These are phyloP conservation scores for Stephanodiscus triporus DNA, from an alignment of 108 stramenopile species.

Conservation along the genomic window DNA sequence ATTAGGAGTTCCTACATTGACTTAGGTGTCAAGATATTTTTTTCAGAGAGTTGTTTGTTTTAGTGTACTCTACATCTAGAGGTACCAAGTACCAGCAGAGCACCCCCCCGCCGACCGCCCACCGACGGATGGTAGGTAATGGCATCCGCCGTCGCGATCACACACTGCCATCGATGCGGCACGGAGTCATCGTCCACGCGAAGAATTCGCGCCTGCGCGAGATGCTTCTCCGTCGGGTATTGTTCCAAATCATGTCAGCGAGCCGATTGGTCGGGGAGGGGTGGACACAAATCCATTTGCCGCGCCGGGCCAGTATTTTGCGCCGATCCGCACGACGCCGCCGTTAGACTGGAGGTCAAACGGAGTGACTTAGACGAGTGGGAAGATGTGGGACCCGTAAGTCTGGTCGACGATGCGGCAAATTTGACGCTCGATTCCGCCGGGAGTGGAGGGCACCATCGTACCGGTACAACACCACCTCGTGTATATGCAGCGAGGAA, in stretches of 20 bases:
- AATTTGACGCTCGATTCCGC: constrained; percentile 3
- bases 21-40: too few relatives aligned
- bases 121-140: not conserved
- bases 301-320: not conserved
- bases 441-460: not conserved
- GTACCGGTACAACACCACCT: constrained; percentile 4
- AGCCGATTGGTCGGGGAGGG: constrained; percentile 15
- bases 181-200: constrained; percentile 12
- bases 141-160: not conserved
- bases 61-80: too few relatives aligned
- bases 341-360: constrained; percentile 21
- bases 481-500: not conserved
- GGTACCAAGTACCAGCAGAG: too few relatives aligned
- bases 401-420: constrained; percentile 12
- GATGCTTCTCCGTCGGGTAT: constrained; percentile 31
- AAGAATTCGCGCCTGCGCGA: constrained; percentile 30
- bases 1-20: too few relatives aligned
- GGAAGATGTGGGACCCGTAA: constrained; percentile 38
- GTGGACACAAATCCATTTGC: constrained; percentile 21
- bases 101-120: not conserved
- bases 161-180: constrained; percentile 25
- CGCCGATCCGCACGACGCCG: not conserved
- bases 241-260: constrained; percentile 26
- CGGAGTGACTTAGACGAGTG: constrained; percentile 13
- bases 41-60: too few relatives aligned